Evolutionary conservation across 2,329 filamentous ascomycete genomes (phyloP).

Genomic region (Cladosporium velox): DNA sequence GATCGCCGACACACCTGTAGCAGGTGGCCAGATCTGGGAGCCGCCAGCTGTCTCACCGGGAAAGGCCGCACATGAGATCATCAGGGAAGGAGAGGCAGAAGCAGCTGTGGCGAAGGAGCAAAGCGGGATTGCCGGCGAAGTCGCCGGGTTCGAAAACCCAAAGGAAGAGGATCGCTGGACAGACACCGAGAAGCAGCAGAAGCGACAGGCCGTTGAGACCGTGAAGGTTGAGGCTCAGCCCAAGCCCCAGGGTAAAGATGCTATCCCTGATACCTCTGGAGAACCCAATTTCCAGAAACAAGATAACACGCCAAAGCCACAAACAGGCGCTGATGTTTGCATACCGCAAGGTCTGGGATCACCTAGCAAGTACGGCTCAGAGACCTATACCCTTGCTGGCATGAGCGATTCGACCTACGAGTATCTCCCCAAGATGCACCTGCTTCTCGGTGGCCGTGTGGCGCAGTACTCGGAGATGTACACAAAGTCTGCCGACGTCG

Average conservation of each 20-base stretch:
- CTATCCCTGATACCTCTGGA: no score
- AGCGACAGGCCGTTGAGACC: constrained; percentile 20
- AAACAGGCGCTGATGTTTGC: constrained; percentile 43
- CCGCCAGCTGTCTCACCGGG: neutral
- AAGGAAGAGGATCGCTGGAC: constrained; percentile 18
- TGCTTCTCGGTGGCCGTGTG: constrained; percentile 74
- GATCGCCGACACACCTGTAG: constrained; percentile 21
- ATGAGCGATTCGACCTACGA: constrained; percentile 61
- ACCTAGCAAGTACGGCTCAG: constrained; percentile 46
- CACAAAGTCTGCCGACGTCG: constrained; percentile 64
- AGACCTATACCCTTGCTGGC: constrained; percentile 57
- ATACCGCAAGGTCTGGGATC: constrained; percentile 60
- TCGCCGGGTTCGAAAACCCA: constrained; percentile 8
- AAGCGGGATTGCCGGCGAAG: constrained; percentile 8
- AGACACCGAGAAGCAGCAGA: constrained; percentile 11
- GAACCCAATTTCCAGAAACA: constrained; percentile 9
- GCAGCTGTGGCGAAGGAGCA: constrained; percentile 13
- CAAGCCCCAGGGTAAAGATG: constrained; percentile 3
- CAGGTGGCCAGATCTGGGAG: neutral
- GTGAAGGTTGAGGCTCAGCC: neutral
- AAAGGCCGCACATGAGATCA: constrained; percentile 10
- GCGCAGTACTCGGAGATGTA: constrained; percentile 74
- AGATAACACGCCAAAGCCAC: neutral
- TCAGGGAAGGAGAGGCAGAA: constrained; percentile 8
- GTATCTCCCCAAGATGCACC: constrained; percentile 64